phyloP scores from a whole-genome alignment of 1,139 yeast genomes.

The Pichia sp. region DNA sequence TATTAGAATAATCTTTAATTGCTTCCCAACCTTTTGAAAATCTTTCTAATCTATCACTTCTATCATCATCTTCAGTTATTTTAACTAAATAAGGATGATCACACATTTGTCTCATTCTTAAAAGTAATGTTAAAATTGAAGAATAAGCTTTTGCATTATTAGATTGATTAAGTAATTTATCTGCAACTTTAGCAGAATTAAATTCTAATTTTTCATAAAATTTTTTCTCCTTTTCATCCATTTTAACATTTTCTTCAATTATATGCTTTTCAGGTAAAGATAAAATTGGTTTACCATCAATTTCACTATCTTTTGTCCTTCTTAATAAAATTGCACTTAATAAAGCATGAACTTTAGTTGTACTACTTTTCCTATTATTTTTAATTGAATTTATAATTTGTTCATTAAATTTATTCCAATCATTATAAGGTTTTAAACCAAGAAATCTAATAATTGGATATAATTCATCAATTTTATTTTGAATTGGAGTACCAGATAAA shows the following conservation, averaged over 20 bases:
- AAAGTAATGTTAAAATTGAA: slow-evolving; percentile 60
- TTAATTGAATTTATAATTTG: slow-evolving; percentile 58
- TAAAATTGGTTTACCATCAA: slow-evolving; percentile 76
- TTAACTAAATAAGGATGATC: slow-evolving; percentile 74
- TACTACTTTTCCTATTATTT: slow-evolving; percentile 30
- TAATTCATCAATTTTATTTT: slow-evolving; percentile 74
- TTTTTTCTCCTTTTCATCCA: slow-evolving; percentile 44
- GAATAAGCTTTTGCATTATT: slow-evolving; percentile 28
- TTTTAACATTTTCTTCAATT: slow-evolving; percentile 38
- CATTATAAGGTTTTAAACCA: slow-evolving; percentile 57
- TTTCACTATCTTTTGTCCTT: slow-evolving; percentile 63
- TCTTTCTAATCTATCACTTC: slow-evolving; percentile 15
- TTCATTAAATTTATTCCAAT: slow-evolving; percentile 47
- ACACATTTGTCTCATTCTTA: slow-evolving; percentile 86
- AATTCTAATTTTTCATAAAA: slow-evolving; percentile 56
- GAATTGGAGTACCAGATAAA: slow-evolving; percentile 92
- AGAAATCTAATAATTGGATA: slow-evolving; percentile 71
- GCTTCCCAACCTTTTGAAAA: slow-evolving; percentile 18
- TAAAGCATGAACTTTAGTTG: slow-evolving; percentile 43
- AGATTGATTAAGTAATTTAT: slow-evolving; percentile 38
- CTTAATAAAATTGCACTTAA: slow-evolving; percentile 72
- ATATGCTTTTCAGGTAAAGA: slow-evolving; percentile 61
- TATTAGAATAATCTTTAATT: slow-evolving; percentile 10
- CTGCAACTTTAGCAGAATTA: slow-evolving; percentile 51
- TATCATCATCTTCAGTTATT: slow-evolving; percentile 41